phyloP scores from a whole-genome alignment of 2,329 filamentous ascomycete genomes.

The Elsinoe arachidis region DNA sequence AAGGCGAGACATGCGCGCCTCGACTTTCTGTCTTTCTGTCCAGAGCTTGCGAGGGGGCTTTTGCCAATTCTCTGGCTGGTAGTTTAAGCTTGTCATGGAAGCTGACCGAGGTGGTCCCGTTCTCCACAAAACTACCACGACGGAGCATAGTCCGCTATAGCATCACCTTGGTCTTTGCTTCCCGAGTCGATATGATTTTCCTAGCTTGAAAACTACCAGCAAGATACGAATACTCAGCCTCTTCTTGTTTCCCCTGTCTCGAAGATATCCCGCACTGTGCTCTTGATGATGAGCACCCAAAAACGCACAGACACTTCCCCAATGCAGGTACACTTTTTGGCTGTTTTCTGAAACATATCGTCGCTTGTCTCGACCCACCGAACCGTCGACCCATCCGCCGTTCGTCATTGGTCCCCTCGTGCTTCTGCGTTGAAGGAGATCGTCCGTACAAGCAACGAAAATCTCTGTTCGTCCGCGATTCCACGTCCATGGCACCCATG shows the following conservation, averaged over 20 bases:
- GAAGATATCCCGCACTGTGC: not conserved
- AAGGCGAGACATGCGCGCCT: slow-evolving; percentile 1
- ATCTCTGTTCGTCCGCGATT: slow-evolving; percentile 4
- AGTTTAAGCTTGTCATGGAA: not conserved
- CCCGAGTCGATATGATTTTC: not conserved
- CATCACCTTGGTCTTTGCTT: not conserved
- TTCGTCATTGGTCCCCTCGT: not conserved
- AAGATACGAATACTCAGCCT: not conserved
- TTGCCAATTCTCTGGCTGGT: not conserved
- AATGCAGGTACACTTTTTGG: slow-evolving; percentile 12
- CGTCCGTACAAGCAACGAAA: slow-evolving; percentile 3
- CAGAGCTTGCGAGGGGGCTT: not conserved
- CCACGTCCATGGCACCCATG: not conserved
- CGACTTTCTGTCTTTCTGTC: not conserved
- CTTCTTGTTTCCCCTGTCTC: not conserved
- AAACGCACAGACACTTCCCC: slow-evolving; percentile 1
- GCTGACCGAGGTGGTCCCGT: not conserved
- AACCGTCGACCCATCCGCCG: slow-evolving; percentile 1
- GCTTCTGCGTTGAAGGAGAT: not conserved
- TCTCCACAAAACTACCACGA: not conserved
- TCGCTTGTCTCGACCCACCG: slow-evolving; percentile 13
- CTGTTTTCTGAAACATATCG: slow-evolving; percentile 12
- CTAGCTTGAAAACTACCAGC: too few species aligned
- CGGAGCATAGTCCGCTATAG: not conserved
- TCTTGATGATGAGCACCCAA: not conserved